Percentiles rank a stretch among this genome's conserved stretches.
Conservation (phyloP, 163 green algal species). For the Scenedesmus sp. region DNA sequence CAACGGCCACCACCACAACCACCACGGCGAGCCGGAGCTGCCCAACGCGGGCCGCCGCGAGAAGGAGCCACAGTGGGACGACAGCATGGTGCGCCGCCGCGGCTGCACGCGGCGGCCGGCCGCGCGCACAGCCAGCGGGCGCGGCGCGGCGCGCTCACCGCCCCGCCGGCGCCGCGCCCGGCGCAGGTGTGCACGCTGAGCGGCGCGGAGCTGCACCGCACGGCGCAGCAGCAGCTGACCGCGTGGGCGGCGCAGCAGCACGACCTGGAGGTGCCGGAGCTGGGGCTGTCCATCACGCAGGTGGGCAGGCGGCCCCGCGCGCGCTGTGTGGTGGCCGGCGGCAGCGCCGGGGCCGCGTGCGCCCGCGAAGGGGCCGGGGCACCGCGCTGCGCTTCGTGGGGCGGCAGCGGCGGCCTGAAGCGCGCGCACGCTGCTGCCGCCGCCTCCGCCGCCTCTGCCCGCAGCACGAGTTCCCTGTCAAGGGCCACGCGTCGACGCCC, state of each 20-base stretch:
- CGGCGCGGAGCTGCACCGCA: conserved; percentile 2
- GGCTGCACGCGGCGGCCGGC: too few relatives aligned
- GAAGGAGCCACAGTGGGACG: conserved; percentile 31
- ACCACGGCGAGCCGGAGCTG: conserved; percentile 24
- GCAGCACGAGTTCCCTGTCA: conserved; percentile 33
- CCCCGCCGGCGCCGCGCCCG: too few relatives aligned
- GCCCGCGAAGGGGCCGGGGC: too few relatives aligned
- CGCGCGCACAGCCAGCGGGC: too few relatives aligned
- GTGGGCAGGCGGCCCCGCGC: conserved; percentile 8
- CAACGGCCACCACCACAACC: conserved; percentile 1
- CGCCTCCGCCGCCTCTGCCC: not conserved
- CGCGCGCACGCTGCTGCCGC: not conserved
- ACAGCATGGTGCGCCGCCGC: conserved; percentile 17
- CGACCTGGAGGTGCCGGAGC: conserved; percentile 1
- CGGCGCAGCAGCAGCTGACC: conserved; percentile 22
- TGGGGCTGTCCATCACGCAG: not conserved
- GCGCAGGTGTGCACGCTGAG: conserved; percentile 39
- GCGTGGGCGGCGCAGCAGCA: conserved; percentile 26
- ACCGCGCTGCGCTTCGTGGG: too few relatives aligned
- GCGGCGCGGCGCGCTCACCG: too few relatives aligned
- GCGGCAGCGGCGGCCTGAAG: too few relatives aligned
- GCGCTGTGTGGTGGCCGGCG: too few relatives aligned
- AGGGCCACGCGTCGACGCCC: conserved; percentile 31
- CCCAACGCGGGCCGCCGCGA: conserved; percentile 27
- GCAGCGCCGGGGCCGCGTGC: too few relatives aligned